Evolutionary conservation across 1,284 basidiomycete species (phyloP), one percentile per base, ranked within the genome.

Genomic region (Naganishia cerealis): DNA sequence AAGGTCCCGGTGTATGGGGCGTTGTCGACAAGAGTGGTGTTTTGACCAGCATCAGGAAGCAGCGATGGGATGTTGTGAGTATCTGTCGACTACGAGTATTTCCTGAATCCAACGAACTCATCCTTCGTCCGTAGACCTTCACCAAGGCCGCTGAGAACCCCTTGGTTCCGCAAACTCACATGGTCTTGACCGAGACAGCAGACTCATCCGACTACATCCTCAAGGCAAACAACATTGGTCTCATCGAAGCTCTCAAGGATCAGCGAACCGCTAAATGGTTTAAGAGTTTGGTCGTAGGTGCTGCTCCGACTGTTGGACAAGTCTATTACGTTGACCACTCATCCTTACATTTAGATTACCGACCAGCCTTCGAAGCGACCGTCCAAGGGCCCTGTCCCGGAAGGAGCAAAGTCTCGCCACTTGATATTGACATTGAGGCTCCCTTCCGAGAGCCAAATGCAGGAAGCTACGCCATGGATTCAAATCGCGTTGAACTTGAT

Each of bases 61-160:
- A 84, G 65, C 85, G 92, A 67, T 95, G 91, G 89, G 92, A 94
- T 79, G 78, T 94, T 77, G 92, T 94, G 69, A 76, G 88, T 84
- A 18, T 10, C 12, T 38, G n/a, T 15, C 4, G 16, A 0, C 2
- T 39, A 50, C 16, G 16, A 13, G 18, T 29, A 24, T 33, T 36
- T 1, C 13, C 5, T 24, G 1, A 43, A 43, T 2, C 24, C 42
- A 38, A 18, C 33, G 4, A 40, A 24, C 16, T 57, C 7, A 57
- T 33, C 33, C n/a, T 48, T 38, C 1, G n/a, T 62, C 48, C 0
- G 0, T 67, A 81, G 79, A 76, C 78, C 24, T 81, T 79, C 72
- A 73, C 79, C 52, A 73, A 74, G 57, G 61, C 80, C 26, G 71
- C 73, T 62, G 79, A 80, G 65, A 72, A 74, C 26, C 58, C 75